Percentiles rank a stretch among this genome's conserved stretches.
These are phyloP conservation scores for Prinsepia uniflora DNA, from an alignment of 306 rosid species.

Conservation along the genomic window DNA sequence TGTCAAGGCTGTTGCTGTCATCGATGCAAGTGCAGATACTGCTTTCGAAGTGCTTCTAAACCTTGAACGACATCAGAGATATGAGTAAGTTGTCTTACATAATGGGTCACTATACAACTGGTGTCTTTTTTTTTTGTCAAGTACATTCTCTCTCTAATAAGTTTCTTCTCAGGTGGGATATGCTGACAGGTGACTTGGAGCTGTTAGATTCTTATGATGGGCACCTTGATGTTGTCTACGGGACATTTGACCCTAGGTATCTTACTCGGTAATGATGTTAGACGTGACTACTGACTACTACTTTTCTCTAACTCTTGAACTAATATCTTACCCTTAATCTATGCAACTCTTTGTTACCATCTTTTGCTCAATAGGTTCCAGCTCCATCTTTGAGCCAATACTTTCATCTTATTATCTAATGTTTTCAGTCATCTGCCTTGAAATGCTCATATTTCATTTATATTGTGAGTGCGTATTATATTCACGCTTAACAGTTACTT, in stretches of 20 bases:
- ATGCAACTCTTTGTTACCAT: background rate
- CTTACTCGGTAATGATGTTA: slow-evolving; percentile 62
- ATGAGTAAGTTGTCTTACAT: slow-evolving; percentile 58
- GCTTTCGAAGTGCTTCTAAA: slow-evolving; percentile 73
- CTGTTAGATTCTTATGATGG: slow-evolving; percentile 70
- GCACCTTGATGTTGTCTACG: slow-evolving; percentile 81
- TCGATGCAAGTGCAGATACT: slow-evolving; percentile 75
- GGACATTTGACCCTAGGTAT: slow-evolving; percentile 80
- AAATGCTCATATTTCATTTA: no score
- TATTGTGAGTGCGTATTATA: no score
- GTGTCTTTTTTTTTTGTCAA: no score
- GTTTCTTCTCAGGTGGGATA: slow-evolving; percentile 79
- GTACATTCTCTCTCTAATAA: slow-evolving; percentile 7
- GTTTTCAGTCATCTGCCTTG: no score
- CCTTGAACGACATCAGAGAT: slow-evolving; percentile 65
- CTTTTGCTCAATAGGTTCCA: no score
- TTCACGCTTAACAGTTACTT: no score
- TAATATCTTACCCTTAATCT: slow-evolving; percentile 3
- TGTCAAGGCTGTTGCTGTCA: slow-evolving; percentile 78
- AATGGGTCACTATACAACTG: background rate
- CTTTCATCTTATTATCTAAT: background rate
- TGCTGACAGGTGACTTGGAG: slow-evolving; percentile 89
- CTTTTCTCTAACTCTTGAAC: background rate
- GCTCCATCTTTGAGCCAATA: background rate
- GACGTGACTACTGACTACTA: background rate